Base-by-base conservation (phyloP, 495 filamentous ascomycete genomes). In the Trichodelitschia bisporula region DNA sequence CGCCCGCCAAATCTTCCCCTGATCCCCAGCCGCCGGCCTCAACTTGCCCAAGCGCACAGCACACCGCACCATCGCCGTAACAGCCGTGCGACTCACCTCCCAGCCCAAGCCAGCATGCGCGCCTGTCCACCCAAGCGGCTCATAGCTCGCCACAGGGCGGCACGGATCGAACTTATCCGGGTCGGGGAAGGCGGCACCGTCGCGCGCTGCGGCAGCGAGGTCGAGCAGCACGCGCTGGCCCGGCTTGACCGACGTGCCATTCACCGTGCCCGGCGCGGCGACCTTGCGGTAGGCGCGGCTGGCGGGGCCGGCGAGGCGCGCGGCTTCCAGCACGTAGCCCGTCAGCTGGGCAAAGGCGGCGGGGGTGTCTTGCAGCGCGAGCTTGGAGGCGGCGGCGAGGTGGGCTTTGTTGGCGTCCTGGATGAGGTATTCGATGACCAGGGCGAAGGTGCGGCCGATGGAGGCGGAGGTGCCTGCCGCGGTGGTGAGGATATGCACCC, bases 171-270 rank as follows among this genome's bases (percentile, higher is more conserved):
- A 20, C 6, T 26, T 26, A 12, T 46, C 39, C 3, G 50, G 50
- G 18, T 48, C 32, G 5, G 40, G 43, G 35, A 53, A 55, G 1
- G 19, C 36, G 10, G 16, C 18, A 13, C 38, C 15, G 35, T 55
- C 51, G 19, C 34, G 45, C 1, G 40, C 44, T 3, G 43, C 51
- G 17, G 43, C 34, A 15, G 38, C 55, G 41, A 66, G 37, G 36
- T 65, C 58, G 26, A 61, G 51, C n/a, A 60, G 40, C 18, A 69
- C 35, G 14, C 43, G 31, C 28, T 66, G 53, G 20, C 60, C 61
- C 1, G 45, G 30, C 25, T 64, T 57, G 29, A 67, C 30, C 4
- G 42, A 36, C 8, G 46, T 43, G 28, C 62, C 59, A 4, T 51
- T 42, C 21, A 66, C 37, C 9, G 49, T 47, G 0, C 44, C 51